phyloP scores from a whole-genome alignment of 768 basidiomycete species.

The Xerocomellus dryophilus region DNA sequence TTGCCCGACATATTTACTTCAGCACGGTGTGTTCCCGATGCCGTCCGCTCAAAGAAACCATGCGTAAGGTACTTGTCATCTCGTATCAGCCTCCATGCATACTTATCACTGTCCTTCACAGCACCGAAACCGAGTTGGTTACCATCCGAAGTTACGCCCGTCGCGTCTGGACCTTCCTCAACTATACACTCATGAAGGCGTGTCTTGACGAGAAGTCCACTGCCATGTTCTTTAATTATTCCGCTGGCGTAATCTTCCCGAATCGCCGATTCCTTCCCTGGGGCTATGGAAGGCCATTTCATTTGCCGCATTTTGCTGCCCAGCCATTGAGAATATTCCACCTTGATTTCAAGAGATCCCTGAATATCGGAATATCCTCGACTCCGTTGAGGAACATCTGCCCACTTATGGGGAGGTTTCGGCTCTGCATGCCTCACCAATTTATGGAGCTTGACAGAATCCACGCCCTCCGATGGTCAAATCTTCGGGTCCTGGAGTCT shows the following conservation, averaged over 20 bases:
- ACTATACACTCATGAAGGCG: neutral
- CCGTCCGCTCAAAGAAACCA: neutral
- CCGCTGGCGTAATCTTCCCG: neutral
- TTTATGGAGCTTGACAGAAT: neutral
- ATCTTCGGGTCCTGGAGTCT: neutral
- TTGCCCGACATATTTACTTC: neutral
- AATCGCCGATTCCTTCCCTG: slow-evolving; percentile 1
- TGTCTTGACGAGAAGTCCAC: neutral
- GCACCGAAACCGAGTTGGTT: neutral
- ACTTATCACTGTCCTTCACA: neutral
- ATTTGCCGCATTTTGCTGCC: neutral
- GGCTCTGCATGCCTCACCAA: neutral
- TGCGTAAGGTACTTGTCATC: neutral
- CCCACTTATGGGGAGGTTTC: neutral
- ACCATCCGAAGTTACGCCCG: neutral
- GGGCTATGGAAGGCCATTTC: neutral
- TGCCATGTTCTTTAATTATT: neutral
- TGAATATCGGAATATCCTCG: neutral
- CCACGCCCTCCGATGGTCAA: slow-evolving; percentile 1
- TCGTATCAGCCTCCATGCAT: too few relatives aligned
- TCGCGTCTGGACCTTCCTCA: slow-evolving; percentile 5
- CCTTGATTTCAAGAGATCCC: neutral
- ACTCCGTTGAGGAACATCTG: neutral
- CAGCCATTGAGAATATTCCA: neutral
- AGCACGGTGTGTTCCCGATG: neutral